A percentile compares a stretch with the other conserved stretches of the same genome.
Conservation (phyloP, 179 eudicot species). For the Carnegiea gigantea region DNA sequence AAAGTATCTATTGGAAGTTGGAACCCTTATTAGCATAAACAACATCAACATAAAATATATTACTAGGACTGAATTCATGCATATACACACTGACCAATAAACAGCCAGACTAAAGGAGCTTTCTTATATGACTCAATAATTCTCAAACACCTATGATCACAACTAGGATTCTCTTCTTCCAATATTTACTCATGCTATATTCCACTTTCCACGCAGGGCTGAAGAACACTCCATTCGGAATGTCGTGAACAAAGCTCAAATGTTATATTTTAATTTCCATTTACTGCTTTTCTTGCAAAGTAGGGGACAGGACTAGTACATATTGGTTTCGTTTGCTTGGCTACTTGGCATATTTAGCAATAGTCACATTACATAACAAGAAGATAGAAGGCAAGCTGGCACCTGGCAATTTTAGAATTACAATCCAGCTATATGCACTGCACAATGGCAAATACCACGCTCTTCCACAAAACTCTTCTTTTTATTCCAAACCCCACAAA, state of each 20-base stretch:
- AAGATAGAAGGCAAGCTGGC: neutral
- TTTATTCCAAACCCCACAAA: neutral
- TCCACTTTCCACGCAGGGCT: neutral
- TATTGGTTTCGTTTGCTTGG: no score
- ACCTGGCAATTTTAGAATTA: neutral
- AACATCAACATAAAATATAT: neutral
- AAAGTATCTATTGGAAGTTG: neutral
- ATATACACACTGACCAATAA: neutral
- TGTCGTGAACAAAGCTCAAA: neutral
- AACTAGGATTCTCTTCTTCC: neutral
- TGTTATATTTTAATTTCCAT: no score
- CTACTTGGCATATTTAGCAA: no score
- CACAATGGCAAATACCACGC: neutral
- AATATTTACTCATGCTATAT: neutral
- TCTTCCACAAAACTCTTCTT: neutral
- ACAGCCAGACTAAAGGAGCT: neutral
- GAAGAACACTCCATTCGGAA: neutral
- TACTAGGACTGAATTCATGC: neutral
- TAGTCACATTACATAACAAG: no score
- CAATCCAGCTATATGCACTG: neutral
- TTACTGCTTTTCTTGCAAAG: no score
- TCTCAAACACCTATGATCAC: neutral
- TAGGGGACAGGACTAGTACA: no score
- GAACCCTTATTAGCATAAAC: no score
- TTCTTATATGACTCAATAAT: neutral